A percentile compares a stretch with the other conserved stretches of the same genome.
Conservation (phyloP, 345 rosid genomes). For the Conringia planisiliqua region DNA sequence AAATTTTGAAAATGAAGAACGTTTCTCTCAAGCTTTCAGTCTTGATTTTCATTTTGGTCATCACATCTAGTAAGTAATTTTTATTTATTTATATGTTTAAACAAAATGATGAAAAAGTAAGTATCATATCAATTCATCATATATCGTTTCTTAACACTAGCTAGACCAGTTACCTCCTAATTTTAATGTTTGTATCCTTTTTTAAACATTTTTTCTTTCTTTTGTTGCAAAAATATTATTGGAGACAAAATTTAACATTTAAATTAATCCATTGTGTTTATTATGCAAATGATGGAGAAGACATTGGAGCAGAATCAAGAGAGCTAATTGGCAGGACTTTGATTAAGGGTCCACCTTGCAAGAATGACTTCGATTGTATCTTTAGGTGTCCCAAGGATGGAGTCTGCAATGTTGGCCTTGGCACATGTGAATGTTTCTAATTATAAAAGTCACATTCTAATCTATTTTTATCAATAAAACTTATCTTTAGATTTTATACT, state of each 20-base stretch:
- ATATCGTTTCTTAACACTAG: too few relatives aligned
- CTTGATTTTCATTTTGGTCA: constrained; percentile 12
- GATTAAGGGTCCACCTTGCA: not conserved
- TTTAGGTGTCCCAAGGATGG: not conserved
- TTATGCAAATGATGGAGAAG: not conserved
- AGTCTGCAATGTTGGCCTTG: not conserved
- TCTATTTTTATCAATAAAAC: not conserved
- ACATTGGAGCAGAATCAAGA: constrained; percentile 15
- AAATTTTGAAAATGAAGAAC: constrained; percentile 3
- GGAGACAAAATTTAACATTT: not conserved
- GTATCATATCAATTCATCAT: not conserved
- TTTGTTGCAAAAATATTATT: too few relatives aligned
- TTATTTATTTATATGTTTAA: too few relatives aligned
- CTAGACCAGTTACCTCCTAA: too few relatives aligned
- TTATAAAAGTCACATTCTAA: not conserved
- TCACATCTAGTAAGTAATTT: constrained; percentile 11
- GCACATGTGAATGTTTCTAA: not conserved
- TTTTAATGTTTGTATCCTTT: too few relatives aligned
- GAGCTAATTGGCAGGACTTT: not conserved
- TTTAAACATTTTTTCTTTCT: too few relatives aligned
- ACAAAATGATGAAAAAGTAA: too few relatives aligned
- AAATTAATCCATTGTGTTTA: not conserved
- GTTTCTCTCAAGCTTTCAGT: not conserved
- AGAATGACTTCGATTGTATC: not conserved
- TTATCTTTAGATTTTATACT: not conserved